Percentiles rank a stretch among this genome's conserved stretches.
Evolutionary conservation across 225 moss, liverwort and hornwort species (phyloP).

Genomic region (Neckera pumila): DNA sequence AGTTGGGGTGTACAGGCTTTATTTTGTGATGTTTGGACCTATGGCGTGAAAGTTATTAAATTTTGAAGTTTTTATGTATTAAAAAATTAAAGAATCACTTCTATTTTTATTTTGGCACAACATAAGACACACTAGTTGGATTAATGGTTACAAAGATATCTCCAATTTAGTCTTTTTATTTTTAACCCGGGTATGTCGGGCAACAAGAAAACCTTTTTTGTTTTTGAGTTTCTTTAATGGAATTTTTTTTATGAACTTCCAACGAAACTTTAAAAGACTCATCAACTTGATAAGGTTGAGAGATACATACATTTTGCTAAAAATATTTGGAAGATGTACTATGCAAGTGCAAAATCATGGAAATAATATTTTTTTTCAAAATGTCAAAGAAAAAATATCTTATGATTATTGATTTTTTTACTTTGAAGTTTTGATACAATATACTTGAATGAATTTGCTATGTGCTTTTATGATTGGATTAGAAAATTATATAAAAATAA

Average conservation of each 20-base stretch:
- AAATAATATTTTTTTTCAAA: accelerated
- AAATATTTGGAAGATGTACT: neutral
- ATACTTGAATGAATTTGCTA: neutral
- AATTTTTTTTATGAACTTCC: neutral
- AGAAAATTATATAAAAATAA: neutral
- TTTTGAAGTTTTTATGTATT: too few relatives aligned
- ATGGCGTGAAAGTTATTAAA: too few relatives aligned
- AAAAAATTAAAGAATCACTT: too few relatives aligned
- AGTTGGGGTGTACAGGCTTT: too few relatives aligned
- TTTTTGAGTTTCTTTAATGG: too few relatives aligned
- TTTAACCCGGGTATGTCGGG: accelerated
- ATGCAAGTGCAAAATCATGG: neutral
- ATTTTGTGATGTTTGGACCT: too few relatives aligned
- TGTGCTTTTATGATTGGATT: too few relatives aligned
- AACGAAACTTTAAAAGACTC: neutral
- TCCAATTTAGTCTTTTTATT: neutral
- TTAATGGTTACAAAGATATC: neutral
- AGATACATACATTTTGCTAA: neutral
- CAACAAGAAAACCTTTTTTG: neutral
- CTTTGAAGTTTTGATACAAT: neutral
- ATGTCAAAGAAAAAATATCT: neutral
- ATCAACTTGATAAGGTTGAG: neutral
- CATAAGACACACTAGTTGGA: neutral
- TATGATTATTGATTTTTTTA: neutral
- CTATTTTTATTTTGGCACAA: too few relatives aligned